phyloP scores from a whole-genome alignment of 352 stramenopile species.

The Globisporangium orthogonon region DNA sequence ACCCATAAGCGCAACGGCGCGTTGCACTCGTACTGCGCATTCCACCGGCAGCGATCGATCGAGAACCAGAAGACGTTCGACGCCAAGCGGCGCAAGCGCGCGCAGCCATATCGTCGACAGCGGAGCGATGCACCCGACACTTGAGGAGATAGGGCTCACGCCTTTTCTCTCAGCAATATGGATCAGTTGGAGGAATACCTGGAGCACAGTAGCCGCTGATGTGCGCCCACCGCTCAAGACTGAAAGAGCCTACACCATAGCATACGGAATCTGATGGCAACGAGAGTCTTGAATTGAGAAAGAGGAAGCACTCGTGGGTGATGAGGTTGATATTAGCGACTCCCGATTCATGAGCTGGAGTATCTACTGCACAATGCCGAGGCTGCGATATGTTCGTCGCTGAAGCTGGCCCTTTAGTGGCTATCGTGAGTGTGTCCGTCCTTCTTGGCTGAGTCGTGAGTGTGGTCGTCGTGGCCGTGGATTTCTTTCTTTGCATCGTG shows the following conservation, averaged over 20 bases:
- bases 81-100: slow-evolving; percentile 28
- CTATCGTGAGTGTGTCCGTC: neutral
- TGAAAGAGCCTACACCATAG: neutral
- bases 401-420: neutral
- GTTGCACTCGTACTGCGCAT: slow-evolving; percentile 57
- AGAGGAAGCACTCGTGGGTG: neutral
- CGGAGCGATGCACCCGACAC: no score
- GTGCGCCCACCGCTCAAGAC: neutral
- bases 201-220: no score
- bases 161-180: no score
- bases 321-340: neutral
- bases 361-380: neutral
- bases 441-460: no score
- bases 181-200: no score
- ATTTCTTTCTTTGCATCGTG: neutral
- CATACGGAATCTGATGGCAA: neutral
- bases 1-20: slow-evolving; percentile 52
- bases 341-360: neutral
- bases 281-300: neutral
- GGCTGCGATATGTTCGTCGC: neutral
- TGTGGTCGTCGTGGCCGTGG: no score
- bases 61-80: slow-evolving; percentile 56
- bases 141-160: no score
- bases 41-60: slow-evolving; percentile 50
- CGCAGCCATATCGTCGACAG: neutral